phyloP scores from a whole-genome alignment of 257 asterid species.

The Solanum pennellii region DNA sequence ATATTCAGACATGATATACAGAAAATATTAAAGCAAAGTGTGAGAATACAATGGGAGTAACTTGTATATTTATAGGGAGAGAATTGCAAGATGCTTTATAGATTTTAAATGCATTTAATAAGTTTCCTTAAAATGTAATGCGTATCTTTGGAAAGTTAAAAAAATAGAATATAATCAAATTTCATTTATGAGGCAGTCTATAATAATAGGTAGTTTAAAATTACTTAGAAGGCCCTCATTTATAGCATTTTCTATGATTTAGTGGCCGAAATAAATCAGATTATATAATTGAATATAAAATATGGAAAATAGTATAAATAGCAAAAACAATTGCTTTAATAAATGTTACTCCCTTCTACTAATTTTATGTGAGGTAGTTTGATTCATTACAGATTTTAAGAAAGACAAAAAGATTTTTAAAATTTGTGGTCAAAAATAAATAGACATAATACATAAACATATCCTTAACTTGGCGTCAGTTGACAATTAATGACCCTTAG shows the following conservation, averaged over 20 bases:
- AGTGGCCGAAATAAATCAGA: not conserved
- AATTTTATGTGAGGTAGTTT: not conserved
- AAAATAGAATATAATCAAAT: not conserved
- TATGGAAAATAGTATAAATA: not conserved
- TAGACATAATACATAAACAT: too few species aligned
- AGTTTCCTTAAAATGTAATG: not conserved
- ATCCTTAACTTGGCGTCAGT: too few species aligned
- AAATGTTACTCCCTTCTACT: not conserved
- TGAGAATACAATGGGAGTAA: not conserved
- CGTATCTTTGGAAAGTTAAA: not conserved
- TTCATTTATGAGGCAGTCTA: not conserved
- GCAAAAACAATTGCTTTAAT: not conserved
- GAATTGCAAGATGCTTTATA: not conserved
- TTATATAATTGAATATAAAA: not conserved
- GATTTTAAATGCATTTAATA: not conserved
- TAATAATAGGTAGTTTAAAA: not conserved
- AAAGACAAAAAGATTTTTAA: too few species aligned
- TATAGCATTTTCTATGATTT: not conserved
- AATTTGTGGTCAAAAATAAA: not conserved
- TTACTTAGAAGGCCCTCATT: not conserved
- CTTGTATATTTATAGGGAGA: not conserved
- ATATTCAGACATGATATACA: not conserved
- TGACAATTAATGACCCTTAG: too few species aligned
- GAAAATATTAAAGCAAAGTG: not conserved
- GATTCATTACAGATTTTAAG: not conserved